Percentiles rank a stretch among this genome's conserved stretches.
Conservation (phyloP, 129 eudicot genomes). For the Sambucus nigra region DNA sequence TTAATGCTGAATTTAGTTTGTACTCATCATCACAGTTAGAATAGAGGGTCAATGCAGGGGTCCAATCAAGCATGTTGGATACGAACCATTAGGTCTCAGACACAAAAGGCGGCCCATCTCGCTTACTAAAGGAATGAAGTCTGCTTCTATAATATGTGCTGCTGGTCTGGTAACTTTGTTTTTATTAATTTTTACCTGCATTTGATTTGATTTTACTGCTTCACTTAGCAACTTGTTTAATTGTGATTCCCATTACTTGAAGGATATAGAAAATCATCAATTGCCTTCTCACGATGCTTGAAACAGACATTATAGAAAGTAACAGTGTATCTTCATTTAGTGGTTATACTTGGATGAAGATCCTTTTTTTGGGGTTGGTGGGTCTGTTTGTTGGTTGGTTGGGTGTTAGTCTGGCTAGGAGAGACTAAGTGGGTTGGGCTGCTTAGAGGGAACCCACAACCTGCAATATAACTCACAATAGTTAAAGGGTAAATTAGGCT, state of each 20-base stretch:
- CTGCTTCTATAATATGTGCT: constrained; percentile 47
- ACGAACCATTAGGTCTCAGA: constrained; percentile 15
- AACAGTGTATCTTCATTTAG: no score
- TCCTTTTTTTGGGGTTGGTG: no score
- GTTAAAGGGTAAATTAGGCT: no score
- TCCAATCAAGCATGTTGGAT: constrained; percentile 22
- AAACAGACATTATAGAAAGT: no score
- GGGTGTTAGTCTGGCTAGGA: no score
- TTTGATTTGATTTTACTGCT: background rate
- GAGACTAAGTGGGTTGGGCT: no score
- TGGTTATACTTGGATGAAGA: no score
- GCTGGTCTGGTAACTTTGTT: constrained; percentile 54
- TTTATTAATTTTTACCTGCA: background rate
- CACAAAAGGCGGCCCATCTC: constrained; percentile 13
- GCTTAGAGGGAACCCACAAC: no score
- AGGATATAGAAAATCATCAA: no score
- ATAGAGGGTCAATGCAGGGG: constrained; percentile 24
- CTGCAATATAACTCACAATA: no score
- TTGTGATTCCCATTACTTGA: background rate
- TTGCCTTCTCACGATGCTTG: no score
- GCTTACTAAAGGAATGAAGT: constrained; percentile 17
- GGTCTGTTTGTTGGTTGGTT: no score
- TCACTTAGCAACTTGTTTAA: background rate
- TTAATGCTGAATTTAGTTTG: constrained; percentile 7
- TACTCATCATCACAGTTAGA: constrained; percentile 20